These are phyloP conservation scores for Steccherinum ochraceum DNA, from an alignment of 768 basidiomycete species.

Conservation along the genomic window DNA sequence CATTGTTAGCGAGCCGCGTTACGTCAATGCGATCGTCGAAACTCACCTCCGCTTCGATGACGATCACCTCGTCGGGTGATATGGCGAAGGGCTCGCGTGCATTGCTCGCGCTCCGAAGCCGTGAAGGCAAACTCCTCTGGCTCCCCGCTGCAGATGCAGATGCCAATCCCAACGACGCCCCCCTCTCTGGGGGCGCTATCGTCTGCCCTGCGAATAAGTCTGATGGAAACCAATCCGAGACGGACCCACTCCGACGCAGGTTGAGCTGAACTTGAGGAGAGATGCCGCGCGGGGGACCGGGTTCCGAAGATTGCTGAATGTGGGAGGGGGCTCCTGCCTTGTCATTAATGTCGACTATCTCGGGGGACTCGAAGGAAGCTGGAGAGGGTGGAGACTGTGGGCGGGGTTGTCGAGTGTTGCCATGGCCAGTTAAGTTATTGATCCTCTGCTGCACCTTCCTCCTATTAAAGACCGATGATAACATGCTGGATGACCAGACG, in stretches of 20 bases:
- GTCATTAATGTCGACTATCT: constrained; percentile 17
- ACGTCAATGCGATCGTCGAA: not conserved
- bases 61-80: constrained; percentile 10
- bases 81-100: not conserved
- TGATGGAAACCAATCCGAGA: constrained; percentile 19
- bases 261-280: constrained; percentile 19
- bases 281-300: constrained; percentile 2
- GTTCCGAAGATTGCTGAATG: not conserved
- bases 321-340: constrained; percentile 6
- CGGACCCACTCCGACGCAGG: constrained; percentile 10
- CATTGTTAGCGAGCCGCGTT: too few species aligned
- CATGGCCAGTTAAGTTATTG: constrained; percentile 13
- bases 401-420: constrained; percentile 11
- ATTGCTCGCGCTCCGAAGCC: not conserved
- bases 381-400: constrained; percentile 20
- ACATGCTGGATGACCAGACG: constrained; percentile 4
- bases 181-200: not conserved
- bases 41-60: constrained; percentile 8
- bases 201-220: constrained; percentile 10
- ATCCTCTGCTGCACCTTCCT: constrained; percentile 16
- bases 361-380: constrained; percentile 21
- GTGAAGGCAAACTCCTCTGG: too few species aligned
- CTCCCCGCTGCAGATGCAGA: not conserved
- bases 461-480: constrained; percentile 20
- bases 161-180: not conserved